A percentile compares a stretch with the other conserved stretches of the same genome.
Conservation (phyloP, 2,329 filamentous ascomycete genomes). For the Calonectria hawksworthii region DNA sequence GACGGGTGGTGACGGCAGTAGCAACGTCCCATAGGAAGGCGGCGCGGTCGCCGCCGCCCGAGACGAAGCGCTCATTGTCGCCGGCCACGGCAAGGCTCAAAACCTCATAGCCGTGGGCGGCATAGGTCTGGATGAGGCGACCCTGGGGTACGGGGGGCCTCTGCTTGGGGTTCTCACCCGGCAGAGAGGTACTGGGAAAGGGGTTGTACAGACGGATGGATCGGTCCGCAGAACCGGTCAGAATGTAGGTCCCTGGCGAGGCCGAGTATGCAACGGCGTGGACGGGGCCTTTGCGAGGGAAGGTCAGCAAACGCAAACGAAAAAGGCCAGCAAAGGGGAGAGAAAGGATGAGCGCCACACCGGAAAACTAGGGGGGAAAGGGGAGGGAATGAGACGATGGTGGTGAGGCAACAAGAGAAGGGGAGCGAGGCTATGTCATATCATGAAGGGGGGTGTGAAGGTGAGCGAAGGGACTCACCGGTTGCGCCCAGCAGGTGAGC, state of each 20-base stretch:
- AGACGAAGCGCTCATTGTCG: slow-evolving; percentile 89
- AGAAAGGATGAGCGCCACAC: slow-evolving; percentile 31
- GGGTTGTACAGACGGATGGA: slow-evolving; percentile 90
- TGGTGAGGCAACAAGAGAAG: not conserved
- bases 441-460: not conserved
- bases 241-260: slow-evolving; percentile 80
- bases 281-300: slow-evolving; percentile 69
- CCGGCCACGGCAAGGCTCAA: slow-evolving; percentile 81
- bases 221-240: slow-evolving; percentile 90
- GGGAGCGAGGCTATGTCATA: not conserved
- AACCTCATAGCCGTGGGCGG: slow-evolving; percentile 92
- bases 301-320: slow-evolving; percentile 28
- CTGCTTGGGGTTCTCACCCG: slow-evolving; percentile 45
- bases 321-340: not conserved
- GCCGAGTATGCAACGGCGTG: slow-evolving; percentile 82
- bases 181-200: slow-evolving; percentile 60
- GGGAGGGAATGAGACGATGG: not conserved
- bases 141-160: slow-evolving; percentile 57
- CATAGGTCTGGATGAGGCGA: slow-evolving; percentile 87
- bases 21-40: slow-evolving; percentile 97
- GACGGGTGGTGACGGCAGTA: slow-evolving; percentile 80
- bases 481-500: slow-evolving; percentile 72
- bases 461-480: slow-evolving; percentile 58
- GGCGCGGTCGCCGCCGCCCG: slow-evolving; percentile 88
- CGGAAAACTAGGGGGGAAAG: slow-evolving; percentile 27